phyloP scores from a whole-genome alignment of 2,329 filamentous ascomycete genomes.

The Hypoxylon sp. region DNA sequence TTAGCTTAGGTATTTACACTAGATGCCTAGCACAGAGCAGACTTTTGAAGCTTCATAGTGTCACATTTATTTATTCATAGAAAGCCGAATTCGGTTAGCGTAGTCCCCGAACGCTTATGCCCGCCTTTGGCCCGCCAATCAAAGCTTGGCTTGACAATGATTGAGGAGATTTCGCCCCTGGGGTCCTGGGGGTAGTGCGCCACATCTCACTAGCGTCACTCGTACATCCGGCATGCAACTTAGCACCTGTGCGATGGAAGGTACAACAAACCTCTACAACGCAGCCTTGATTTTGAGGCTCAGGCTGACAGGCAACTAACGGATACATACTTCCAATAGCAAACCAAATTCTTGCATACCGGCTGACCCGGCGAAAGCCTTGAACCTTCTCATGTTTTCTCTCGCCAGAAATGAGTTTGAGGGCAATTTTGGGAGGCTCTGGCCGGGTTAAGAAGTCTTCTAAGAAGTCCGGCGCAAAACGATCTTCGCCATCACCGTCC shows the following conservation, averaged over 20 bases:
- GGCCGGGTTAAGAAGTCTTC: slow-evolving; percentile 53
- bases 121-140: slow-evolving; percentile 22
- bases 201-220: slow-evolving; percentile 20
- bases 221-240: neutral
- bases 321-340: slow-evolving; percentile 12
- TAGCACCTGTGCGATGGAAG: neutral
- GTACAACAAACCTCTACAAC: neutral
- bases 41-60: slow-evolving; percentile 37
- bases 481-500: slow-evolving; percentile 40
- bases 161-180: slow-evolving; percentile 2
- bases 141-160: neutral
- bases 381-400: slow-evolving; percentile 44
- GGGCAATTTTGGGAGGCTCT: slow-evolving; percentile 52
- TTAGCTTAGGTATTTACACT: neutral
- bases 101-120: slow-evolving; percentile 8
- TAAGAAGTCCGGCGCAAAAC: slow-evolving; percentile 45
- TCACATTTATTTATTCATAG: slow-evolving; percentile 37
- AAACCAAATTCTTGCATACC: neutral
- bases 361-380: neutral
- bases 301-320: slow-evolving; percentile 12
- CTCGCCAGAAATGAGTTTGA: slow-evolving; percentile 48
- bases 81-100: slow-evolving; percentile 32
- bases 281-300: slow-evolving; percentile 6
- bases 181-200: neutral
- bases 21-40: slow-evolving; percentile 18